These are phyloP conservation scores for Cytospora schulzeri DNA, from an alignment of 2,329 filamentous ascomycete species.

Conservation along the genomic window DNA sequence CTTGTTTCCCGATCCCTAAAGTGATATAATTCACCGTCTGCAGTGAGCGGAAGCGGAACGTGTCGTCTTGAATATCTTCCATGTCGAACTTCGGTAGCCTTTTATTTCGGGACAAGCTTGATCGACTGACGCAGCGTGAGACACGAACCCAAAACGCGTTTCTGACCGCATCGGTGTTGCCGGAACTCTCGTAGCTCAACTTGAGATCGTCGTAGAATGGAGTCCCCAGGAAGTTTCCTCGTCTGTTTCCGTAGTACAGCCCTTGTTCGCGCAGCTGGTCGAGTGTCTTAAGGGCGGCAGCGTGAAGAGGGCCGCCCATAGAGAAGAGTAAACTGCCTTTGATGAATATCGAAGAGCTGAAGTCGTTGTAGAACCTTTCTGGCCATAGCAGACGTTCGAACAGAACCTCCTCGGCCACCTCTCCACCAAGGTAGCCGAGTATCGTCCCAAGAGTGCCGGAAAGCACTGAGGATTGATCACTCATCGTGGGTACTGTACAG, in stretches of 20 bases:
- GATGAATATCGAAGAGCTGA: background rate
- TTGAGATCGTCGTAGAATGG: background rate
- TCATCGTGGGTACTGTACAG: background rate
- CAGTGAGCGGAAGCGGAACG: background rate
- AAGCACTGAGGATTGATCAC: background rate
- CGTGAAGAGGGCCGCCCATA: slow-evolving; percentile 1
- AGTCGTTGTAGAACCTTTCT: slow-evolving; percentile 2
- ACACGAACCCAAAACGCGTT: background rate
- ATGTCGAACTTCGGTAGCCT: slow-evolving; percentile 2
- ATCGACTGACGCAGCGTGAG: background rate
- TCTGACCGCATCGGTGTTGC: background rate
- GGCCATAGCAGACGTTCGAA: slow-evolving; percentile 10
- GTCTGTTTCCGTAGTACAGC: background rate
- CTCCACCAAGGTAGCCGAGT: background rate
- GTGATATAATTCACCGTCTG: background rate
- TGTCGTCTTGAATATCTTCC: background rate
- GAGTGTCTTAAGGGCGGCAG: background rate
- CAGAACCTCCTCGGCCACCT: background rate
- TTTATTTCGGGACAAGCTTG: background rate
- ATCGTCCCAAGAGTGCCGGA: background rate
- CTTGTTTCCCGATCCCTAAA: background rate
- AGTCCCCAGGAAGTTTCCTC: background rate
- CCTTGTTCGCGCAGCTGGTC: background rate
- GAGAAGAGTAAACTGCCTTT: background rate
- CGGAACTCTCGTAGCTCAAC: background rate